Evolutionary conservation across 106 monocot species (phyloP).

Genomic region (Dioscorea zingiberensis): DNA sequence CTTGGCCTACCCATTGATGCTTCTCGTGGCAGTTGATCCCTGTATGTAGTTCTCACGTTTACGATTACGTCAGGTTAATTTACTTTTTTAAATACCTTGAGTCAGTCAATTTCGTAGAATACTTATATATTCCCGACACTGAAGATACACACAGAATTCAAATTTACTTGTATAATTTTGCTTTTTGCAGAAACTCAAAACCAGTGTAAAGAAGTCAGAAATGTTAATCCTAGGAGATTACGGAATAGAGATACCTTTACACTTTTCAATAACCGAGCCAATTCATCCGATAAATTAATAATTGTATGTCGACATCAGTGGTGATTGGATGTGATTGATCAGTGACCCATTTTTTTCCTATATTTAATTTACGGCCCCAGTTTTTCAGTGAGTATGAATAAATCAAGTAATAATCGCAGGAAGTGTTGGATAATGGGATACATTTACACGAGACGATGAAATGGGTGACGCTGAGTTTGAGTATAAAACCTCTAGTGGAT

Average conservation of each 20-base stretch:
- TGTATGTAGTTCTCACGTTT: slow-evolving; percentile 42
- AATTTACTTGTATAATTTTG: not conserved
- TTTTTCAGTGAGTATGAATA: not conserved
- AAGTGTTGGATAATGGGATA: slow-evolving; percentile 64
- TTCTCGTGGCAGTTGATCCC: slow-evolving; percentile 34
- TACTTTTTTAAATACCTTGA: not conserved
- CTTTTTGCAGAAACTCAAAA: slow-evolving; percentile 63
- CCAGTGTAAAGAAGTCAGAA: slow-evolving; percentile 70
- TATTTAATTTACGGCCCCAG: no score
- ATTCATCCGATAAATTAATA: slow-evolving; percentile 30
- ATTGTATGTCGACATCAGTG: no score
- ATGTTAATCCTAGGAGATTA: slow-evolving; percentile 71
- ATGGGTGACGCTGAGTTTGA: slow-evolving; percentile 65
- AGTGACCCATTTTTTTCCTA: no score
- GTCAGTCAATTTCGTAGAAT: not conserved
- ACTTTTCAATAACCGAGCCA: slow-evolving; percentile 39
- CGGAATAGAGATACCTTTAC: slow-evolving; percentile 73
- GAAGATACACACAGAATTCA: not conserved
- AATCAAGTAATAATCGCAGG: slow-evolving; percentile 14
- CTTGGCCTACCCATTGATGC: slow-evolving; percentile 25
- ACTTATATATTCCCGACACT: not conserved
- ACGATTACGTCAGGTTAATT: slow-evolving; percentile 33
- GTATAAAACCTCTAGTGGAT: slow-evolving; percentile 37
- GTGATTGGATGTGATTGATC: no score
- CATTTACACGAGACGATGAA: slow-evolving; percentile 46